Percentiles rank a stretch among this genome's conserved stretches.
Evolutionary conservation across 192 early-diverging fungal species (phyloP).

Genomic region (Podila epicladia): DNA sequence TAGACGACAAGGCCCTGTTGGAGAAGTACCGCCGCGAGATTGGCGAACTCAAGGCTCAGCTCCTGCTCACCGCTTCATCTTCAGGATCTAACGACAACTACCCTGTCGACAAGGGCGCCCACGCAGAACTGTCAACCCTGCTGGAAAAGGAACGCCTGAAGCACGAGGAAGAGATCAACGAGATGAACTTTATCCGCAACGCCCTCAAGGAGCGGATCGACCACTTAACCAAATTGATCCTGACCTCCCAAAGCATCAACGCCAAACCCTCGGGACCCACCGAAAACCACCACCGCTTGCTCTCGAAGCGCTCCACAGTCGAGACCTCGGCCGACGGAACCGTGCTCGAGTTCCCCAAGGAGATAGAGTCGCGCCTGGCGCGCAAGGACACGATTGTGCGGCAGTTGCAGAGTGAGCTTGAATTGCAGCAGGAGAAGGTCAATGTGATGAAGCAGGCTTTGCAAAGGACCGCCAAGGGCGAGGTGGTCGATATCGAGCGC

Average conservation of each 20-base stretch:
- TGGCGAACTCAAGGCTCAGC: conserved; percentile 73
- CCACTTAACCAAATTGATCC: conserved; percentile 85
- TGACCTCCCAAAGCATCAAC: conserved; percentile 62
- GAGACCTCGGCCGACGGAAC: conserved; percentile 27
- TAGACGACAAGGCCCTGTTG: conserved; percentile 85
- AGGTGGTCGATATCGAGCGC: conserved; percentile 34
- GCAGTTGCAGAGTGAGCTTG: conserved; percentile 30
- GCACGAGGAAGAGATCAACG: conserved; percentile 64
- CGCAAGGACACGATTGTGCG: conserved; percentile 42
- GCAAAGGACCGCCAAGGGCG: conserved; percentile 24
- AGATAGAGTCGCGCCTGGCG: conserved; percentile 22
- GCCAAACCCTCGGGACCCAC: neutral
- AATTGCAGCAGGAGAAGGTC: conserved; percentile 54
- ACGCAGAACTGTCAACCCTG: conserved; percentile 35
- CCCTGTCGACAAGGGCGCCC: neutral
- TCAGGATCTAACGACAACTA: neutral
- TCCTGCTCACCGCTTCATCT: conserved; percentile 62
- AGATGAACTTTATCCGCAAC: conserved; percentile 68
- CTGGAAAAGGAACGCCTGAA: conserved; percentile 42
- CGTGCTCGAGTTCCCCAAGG: conserved; percentile 24
- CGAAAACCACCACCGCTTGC: neutral
- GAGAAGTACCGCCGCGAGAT: conserved; percentile 88
- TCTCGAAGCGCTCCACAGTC: conserved; percentile 19
- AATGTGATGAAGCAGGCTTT: conserved; percentile 41
- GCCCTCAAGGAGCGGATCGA: conserved; percentile 88